These are phyloP conservation scores for Passalora sequoiae DNA, from an alignment of 2,329 filamentous ascomycete genomes.

Conservation along the genomic window DNA sequence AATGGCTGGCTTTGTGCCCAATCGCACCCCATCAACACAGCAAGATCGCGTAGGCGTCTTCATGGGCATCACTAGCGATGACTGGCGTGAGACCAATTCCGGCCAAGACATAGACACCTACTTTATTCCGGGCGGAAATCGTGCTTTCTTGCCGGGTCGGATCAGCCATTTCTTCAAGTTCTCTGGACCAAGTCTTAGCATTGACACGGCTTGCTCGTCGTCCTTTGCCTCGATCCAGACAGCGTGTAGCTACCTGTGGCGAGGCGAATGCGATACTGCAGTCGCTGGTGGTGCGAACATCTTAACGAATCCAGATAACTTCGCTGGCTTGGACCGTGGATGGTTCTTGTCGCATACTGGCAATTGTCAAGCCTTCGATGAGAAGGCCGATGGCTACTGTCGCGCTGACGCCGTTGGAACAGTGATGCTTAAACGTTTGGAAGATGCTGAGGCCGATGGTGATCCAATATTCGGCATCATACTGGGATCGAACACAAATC, in stretches of 20 bases:
- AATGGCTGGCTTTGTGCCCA: constrained; percentile 5
- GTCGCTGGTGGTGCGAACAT: constrained; percentile 14
- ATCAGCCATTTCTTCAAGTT: constrained; percentile 14
- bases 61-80: constrained; percentile 10
- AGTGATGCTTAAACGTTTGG: constrained; percentile 36
- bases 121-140: constrained; percentile 12
- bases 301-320: constrained; percentile 11
- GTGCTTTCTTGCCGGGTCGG: constrained; percentile 21
- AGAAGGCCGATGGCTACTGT: constrained; percentile 35
- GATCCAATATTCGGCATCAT: constrained; percentile 35
- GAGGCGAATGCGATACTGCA: constrained; percentile 10
- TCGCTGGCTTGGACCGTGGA: constrained; percentile 15
- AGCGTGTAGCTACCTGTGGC: constrained; percentile 8
- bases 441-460: constrained; percentile 33
- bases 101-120: constrained; percentile 25
- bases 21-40: constrained; percentile 2
- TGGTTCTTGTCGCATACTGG: constrained; percentile 19
- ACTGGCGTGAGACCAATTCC: constrained; percentile 21
- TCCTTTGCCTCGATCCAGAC: constrained; percentile 7
- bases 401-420: constrained; percentile 28
- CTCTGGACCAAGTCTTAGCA: constrained; percentile 9
- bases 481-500: constrained; percentile 36
- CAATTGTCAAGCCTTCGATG: constrained; percentile 30
- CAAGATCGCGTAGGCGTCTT: constrained; percentile 8
- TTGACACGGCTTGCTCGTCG: constrained; percentile 13